Base-by-base conservation (phyloP, 2,329 filamentous ascomycete genomes). In the Pseudocercospora pini-densiflorae region DNA sequence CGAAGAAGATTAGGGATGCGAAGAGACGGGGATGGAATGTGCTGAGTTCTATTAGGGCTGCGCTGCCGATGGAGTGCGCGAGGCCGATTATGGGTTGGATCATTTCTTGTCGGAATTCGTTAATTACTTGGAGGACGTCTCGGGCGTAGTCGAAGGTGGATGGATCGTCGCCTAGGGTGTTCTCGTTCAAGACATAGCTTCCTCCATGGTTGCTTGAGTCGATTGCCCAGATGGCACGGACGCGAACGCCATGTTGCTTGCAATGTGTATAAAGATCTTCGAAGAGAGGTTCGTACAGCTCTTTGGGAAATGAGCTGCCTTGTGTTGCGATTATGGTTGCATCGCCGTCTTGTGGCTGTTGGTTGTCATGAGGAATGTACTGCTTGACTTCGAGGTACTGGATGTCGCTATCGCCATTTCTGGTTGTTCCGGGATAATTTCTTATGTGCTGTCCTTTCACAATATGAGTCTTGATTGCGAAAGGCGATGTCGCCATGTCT, bases 21-120 rank as follows among this genome's bases (percentile, higher is more conserved):
- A 59, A 62, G 19, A 55, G 43, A 27, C 66, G 60, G 10, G 63
- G 63, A 29, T 65, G 63, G 12, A 65, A 54, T 31, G 49, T 55
- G 19, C 27, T 33, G 16, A 60, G 43, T 23, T 40, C 59, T 7
- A 62, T 53, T 6, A 54, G 9, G 64, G 90, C 86, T 74, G 87
- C 87, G 68, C 86, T 92, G 71, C 94, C 94, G 82, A 96, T 93
- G 71, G 92, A 95, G 80, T 97, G 94, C n/a, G 92, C 93, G 33
- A 97, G 79, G 64, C 91, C 93, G 68, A 97, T 79, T 27, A 97
- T 83, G 1, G 94, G 94, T 0, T 90, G 89, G 5, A 91, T 90
- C 86, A 94, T 92, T 68, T 91, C 83, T 12, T 85, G 81, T 45
- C 92, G 91, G 79, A 96, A 94, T 57, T 86, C 84, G 79, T 97